Evolutionary conservation across 768 basidiomycete genomes (phyloP), one percentile per base, ranked within the genome.

Genomic region (Inosperma sp.): DNA sequence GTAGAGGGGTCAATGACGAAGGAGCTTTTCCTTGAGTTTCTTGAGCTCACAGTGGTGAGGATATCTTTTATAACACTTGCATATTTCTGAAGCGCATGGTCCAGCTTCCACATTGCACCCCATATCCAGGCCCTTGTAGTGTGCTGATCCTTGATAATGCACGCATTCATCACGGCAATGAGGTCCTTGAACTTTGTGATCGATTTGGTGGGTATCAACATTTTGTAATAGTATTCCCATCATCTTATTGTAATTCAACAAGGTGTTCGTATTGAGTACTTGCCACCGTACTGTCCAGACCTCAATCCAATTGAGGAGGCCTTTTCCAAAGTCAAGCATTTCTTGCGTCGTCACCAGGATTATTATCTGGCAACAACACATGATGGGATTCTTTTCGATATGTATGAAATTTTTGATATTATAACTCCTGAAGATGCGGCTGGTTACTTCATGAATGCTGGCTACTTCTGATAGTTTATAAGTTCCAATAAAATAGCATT

Each of bases 361-460:
- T 26, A 21, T 7, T 30, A 21, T 45, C 22, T 45, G 23, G 7
- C 22, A 16, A 17, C n/a, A 8, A 30, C 21, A 3, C 6, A 17
- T 26, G 43, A 45, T 17, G 43, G 29, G 3, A 45, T 45, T 25
- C 13, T 45, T 4, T 45, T 45, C 21, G 29, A 45, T 16, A 26
- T 45, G 43, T 26, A 34, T 34, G 33, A 34, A 10, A 34, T 34
- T 34, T 34, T 34, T 16, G 33, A 34, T 4, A 34, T 34, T 27
- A 30, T 25, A 3, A 17, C 39, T 12, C 12, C 9, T 21, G 19
- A 12, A 12, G 43, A 45, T 45, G 43, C 43, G 14, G 26, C 16
- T 4, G 43, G 43, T 30, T 45, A 45, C n/a, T 45, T 45, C 29
- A 45, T 45, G 26, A 17, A 45, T 45, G 21, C 43, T 17, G 43